Evolutionary conservation across 164 flowering plant genomes (phyloP).

Genomic region (Litsea cubeba): DNA sequence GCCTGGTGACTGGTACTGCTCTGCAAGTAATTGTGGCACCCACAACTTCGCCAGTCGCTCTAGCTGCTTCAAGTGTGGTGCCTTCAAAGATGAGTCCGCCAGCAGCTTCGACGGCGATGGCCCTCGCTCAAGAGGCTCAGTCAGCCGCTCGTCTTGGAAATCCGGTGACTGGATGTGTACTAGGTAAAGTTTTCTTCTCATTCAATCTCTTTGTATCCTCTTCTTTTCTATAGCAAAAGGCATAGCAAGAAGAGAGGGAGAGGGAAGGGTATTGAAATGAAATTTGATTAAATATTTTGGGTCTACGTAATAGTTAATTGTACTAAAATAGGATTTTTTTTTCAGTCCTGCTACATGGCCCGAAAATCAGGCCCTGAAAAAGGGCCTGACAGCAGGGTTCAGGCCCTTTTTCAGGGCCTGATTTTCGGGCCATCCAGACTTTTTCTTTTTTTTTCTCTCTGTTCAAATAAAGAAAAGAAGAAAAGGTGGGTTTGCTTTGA

Average conservation of each 20-base stretch:
- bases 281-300: too few relatives aligned
- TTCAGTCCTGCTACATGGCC: too few relatives aligned
- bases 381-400: too few relatives aligned
- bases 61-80: conserved; percentile 97
- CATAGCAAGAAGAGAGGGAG: background rate
- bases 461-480: too few relatives aligned
- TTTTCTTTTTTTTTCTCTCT: too few relatives aligned
- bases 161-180: conserved; percentile 98
- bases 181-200: conserved; percentile 36
- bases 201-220: background rate
- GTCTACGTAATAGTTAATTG: too few relatives aligned
- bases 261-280: too few relatives aligned
- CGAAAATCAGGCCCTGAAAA: too few relatives aligned
- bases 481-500: too few relatives aligned
- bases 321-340: too few relatives aligned
- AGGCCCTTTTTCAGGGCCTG: too few relatives aligned
- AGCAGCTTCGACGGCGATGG: conserved; percentile 30
- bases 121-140: conserved; percentile 24
- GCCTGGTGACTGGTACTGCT: conserved; percentile 99
- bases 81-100: conserved; percentile 62
- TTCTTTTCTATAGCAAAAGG: background rate
- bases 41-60: conserved; percentile 98
- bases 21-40: conserved; percentile 70
- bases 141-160: conserved; percentile 73
- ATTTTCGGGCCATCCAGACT: too few relatives aligned